These are phyloP conservation scores for Trametes versicolor DNA, from an alignment of 1,284 basidiomycete species.

Conservation along the genomic window DNA sequence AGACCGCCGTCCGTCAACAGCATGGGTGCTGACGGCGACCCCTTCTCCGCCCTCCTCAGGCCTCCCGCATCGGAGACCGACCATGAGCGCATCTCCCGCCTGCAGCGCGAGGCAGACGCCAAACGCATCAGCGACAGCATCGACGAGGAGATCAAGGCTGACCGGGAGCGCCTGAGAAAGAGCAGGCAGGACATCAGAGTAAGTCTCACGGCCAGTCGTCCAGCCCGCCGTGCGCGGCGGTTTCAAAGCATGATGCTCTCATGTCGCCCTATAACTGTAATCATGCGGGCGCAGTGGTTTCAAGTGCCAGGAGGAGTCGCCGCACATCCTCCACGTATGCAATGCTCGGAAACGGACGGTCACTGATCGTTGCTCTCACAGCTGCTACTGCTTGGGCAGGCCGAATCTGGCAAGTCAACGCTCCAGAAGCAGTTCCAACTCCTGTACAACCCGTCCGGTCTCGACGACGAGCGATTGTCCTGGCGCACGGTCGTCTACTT, in stretches of 20 bases:
- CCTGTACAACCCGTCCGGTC: slow-evolving; percentile 79
- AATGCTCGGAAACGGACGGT: neutral
- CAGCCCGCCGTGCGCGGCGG: slow-evolving; percentile 1
- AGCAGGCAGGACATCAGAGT: slow-evolving; percentile 81
- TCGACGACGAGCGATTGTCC: slow-evolving; percentile 80
- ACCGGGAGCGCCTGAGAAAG: slow-evolving; percentile 69
- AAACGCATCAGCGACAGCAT: slow-evolving; percentile 80
- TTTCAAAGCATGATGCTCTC: neutral
- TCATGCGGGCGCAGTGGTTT: neutral
- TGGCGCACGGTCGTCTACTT: slow-evolving; percentile 88
- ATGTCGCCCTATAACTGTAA: neutral
- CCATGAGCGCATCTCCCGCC: slow-evolving; percentile 63
- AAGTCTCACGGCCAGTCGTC: slow-evolving; percentile 28
- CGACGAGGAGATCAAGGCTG: slow-evolving; percentile 78
- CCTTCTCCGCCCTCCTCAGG: slow-evolving; percentile 71
- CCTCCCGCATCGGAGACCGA: slow-evolving; percentile 76
- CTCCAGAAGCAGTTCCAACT: slow-evolving; percentile 88
- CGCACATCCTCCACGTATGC: neutral
- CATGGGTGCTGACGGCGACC: slow-evolving; percentile 62
- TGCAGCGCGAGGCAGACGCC: slow-evolving; percentile 74
- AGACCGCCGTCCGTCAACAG: slow-evolving; percentile 68
- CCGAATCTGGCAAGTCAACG: slow-evolving; percentile 85
- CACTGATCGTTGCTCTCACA: slow-evolving; percentile 42
- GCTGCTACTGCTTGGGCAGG: slow-evolving; percentile 82
- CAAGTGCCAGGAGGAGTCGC: neutral